Base-by-base conservation (phyloP, 805 yeast genomes). In the Suhomyces faveliae region DNA sequence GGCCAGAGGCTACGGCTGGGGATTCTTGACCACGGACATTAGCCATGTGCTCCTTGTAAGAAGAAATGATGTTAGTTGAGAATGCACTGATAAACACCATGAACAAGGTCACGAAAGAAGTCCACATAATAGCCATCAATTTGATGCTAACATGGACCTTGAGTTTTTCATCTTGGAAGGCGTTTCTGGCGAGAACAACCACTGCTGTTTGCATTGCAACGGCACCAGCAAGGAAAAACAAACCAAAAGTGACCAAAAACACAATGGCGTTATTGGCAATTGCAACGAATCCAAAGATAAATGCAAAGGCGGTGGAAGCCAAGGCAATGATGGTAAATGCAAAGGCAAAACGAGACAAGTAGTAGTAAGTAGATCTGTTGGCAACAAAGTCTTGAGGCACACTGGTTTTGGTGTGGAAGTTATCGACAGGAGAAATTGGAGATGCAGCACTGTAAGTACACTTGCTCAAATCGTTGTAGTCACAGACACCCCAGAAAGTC, bases 401-500 rank as follows among this genome's bases (percentile, higher is more conserved):
- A 10, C 47, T 76, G 2, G 56, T 57, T 15, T 70, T 59, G 45
- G 84, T 73, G 46, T 74, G 74, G 58, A 89, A 89, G 71, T 89
- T 88, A 58, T 80, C 81, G 41, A 67, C 78, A 23, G 97, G 97
- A 21, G 95, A 87, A 62, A 90, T 81, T 38, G 96, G 89, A 68
- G 76, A 84, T n/a, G 88, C 97, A 15, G 97, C 86, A 11, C 82
- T 80, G 39, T 76, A 63, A 40, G 66, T 62, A 59, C 77, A 77
- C 17, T 65, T 49, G 39, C 81, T 64, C 69, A 89, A 89, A 65
- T 81, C 74, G 38, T 61, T 52, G 47, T 79, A 78, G 52, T 77
- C 74, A 64, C 89, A 83, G 40, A 85, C 74, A 52, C 85, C 83
- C 78, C 92, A 91, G 66, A 80, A 80, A 9, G 91, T 86, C 97